These are phyloP conservation scores for Viridothelium virens DNA, from an alignment of 495 filamentous ascomycete genomes.

Conservation along the genomic window DNA sequence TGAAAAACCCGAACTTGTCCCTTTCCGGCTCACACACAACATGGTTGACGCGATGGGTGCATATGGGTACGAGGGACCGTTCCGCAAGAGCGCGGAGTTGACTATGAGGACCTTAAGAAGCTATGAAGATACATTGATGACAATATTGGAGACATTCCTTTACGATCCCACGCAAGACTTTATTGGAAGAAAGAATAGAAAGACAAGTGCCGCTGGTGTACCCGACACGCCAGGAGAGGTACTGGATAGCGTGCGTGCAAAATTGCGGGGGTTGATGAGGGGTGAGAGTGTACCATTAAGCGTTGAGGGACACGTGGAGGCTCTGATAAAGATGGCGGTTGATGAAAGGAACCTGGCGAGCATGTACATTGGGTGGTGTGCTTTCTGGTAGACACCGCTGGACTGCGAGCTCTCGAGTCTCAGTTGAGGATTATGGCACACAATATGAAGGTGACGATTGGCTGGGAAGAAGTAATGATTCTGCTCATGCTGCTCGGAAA, in stretches of 20 bases:
- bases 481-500: too few species aligned
- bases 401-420: too few species aligned
- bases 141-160: constrained; percentile 89
- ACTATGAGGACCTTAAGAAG: constrained; percentile 75
- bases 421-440: too few species aligned
- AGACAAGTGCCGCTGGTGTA: constrained; percentile 52
- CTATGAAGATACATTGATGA: constrained; percentile 94
- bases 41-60: constrained; percentile 96
- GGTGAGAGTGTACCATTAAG: constrained; percentile 84
- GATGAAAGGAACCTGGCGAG: constrained; percentile 64
- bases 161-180: constrained; percentile 96
- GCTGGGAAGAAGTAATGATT: not conserved
- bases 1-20: constrained; percentile 86
- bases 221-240: constrained; percentile 84
- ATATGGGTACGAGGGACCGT: constrained; percentile 87
- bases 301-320: constrained; percentile 92
- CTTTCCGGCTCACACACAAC: constrained; percentile 97
- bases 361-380: constrained; percentile 99
- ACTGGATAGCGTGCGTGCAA: constrained; percentile 77
- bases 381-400: constrained; percentile 58
- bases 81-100: constrained; percentile 82
- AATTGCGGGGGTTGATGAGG: constrained; percentile 74
- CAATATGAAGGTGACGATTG: not conserved
- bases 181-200: constrained; percentile 61
- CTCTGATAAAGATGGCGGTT: constrained; percentile 76